phyloP scores from a whole-genome alignment of 2,329 filamentous ascomycete species.

The Drechslera avenae region DNA sequence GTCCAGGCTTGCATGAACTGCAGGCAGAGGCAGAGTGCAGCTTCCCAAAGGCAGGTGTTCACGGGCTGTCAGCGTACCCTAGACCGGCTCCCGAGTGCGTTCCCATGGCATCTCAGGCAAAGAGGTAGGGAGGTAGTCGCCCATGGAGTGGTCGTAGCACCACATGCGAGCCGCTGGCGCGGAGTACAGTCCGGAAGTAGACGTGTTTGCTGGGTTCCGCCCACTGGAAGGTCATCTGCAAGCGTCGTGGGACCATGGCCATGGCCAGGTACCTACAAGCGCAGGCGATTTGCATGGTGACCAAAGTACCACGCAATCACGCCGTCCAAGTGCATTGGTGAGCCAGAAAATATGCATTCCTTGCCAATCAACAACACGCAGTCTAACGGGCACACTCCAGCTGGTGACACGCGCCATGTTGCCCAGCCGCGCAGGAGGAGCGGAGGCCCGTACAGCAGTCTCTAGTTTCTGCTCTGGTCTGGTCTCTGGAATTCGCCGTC shows the following conservation, averaged over 20 bases:
- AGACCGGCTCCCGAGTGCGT: background rate
- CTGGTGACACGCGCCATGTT: too few species aligned
- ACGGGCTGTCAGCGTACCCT: background rate
- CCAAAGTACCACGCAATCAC: too few species aligned
- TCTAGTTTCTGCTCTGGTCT: too few species aligned
- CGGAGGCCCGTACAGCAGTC: too few species aligned
- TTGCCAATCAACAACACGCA: too few species aligned
- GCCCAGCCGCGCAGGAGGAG: too few species aligned
- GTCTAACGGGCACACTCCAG: too few species aligned
- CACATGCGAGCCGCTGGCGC: background rate
- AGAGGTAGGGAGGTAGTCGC: background rate
- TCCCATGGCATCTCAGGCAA: background rate
- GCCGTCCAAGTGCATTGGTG: too few species aligned
- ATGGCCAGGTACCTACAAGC: too few species aligned
- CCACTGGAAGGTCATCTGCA: slow-evolving; percentile 5
- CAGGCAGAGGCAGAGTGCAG: slow-evolving; percentile 2
- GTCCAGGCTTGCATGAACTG: slow-evolving; percentile 12
- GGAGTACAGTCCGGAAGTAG: slow-evolving; percentile 6
- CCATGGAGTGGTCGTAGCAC: background rate
- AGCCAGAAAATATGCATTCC: too few species aligned
- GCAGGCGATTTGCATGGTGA: background rate
- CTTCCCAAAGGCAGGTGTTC: background rate
- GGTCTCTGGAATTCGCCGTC: too few species aligned
- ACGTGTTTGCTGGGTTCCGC: slow-evolving; percentile 5
- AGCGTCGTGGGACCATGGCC: background rate